Conservation (phyloP, 2,329 filamentous ascomycete species). For the Neofusicoccum sp. region DNA sequence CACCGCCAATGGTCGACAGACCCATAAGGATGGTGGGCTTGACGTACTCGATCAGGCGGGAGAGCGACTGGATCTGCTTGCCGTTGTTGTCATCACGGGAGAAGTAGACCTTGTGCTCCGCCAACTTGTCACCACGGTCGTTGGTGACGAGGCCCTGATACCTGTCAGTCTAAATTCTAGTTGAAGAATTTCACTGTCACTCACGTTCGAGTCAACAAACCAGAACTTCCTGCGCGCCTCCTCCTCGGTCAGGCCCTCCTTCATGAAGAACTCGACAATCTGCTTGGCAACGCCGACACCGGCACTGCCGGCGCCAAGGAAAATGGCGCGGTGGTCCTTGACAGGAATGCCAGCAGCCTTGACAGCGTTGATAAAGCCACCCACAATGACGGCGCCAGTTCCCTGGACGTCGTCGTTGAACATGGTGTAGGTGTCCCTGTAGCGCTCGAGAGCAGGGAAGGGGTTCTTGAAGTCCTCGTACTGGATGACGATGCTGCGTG, state of each 20-base stretch:
- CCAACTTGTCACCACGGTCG: constrained; percentile 90
- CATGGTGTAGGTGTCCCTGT: constrained; percentile 84
- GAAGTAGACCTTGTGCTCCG: constrained; percentile 78
- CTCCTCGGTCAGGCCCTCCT: constrained; percentile 83
- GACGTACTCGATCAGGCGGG: constrained; percentile 91
- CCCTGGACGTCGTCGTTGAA: constrained; percentile 99
- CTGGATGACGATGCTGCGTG: constrained; percentile 69
- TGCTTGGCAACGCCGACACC: constrained; percentile 98
- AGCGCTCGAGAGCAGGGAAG: constrained; percentile 88
- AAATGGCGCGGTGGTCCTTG: constrained; percentile 90
- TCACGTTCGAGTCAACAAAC: constrained; percentile 84
- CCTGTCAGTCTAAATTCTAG: background rate
- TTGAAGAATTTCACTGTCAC: background rate
- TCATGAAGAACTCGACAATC: constrained; percentile 94
- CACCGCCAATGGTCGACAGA: constrained; percentile 88
- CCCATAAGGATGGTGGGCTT: constrained; percentile 94
- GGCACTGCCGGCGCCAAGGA: constrained; percentile 92
- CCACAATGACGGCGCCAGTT: constrained; percentile 91
- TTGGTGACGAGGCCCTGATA: constrained; percentile 75
- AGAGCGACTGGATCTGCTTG: constrained; percentile 70
- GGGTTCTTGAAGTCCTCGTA: constrained; percentile 99
- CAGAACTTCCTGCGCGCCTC: constrained; percentile 90
- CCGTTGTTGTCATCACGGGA: constrained; percentile 64
- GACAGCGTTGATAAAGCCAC: constrained; percentile 72
- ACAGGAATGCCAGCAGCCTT: constrained; percentile 82